Evolutionary conservation across 768 basidiomycete species (phyloP).

Genomic region (Lactifluus rugatus): DNA sequence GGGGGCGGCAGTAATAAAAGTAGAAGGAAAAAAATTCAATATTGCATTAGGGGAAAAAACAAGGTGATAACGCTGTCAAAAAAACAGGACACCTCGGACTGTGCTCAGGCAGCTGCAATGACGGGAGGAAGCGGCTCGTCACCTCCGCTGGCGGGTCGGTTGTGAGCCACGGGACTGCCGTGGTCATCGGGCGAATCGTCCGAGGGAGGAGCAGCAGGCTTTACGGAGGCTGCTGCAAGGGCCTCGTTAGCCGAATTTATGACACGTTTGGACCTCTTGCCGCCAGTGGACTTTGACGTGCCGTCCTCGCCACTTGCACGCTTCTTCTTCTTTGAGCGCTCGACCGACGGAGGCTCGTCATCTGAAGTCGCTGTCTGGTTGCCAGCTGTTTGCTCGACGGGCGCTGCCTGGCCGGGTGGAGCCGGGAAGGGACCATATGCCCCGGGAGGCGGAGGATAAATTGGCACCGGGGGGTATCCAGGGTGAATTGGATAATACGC

Average conservation of each 20-base stretch:
- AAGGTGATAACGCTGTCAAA: background rate
- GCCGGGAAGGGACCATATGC: constrained; percentile 16
- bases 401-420: background rate
- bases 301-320: constrained; percentile 24
- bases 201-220: background rate
- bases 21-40: background rate
- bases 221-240: background rate
- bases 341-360: background rate
- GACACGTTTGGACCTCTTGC: constrained; percentile 28
- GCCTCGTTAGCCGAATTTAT: background rate
- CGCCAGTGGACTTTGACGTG: constrained; percentile 18
- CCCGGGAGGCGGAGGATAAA: constrained; percentile 26
- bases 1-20: background rate
- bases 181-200: constrained; percentile 9
- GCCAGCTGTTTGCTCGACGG: constrained; percentile 10
- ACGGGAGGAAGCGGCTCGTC: constrained; percentile 17
- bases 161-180: constrained; percentile 11
- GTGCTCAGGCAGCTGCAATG: constrained; percentile 16
- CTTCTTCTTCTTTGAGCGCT: constrained; percentile 16
- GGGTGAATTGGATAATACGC: constrained; percentile 33
- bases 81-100: background rate
- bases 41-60: background rate
- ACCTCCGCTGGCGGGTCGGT: background rate
- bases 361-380: constrained; percentile 21
- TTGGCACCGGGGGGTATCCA: constrained; percentile 26